Evolutionary conservation across 768 basidiomycete genomes (phyloP).

Genomic region (Pulveroboletus ravenelii): DNA sequence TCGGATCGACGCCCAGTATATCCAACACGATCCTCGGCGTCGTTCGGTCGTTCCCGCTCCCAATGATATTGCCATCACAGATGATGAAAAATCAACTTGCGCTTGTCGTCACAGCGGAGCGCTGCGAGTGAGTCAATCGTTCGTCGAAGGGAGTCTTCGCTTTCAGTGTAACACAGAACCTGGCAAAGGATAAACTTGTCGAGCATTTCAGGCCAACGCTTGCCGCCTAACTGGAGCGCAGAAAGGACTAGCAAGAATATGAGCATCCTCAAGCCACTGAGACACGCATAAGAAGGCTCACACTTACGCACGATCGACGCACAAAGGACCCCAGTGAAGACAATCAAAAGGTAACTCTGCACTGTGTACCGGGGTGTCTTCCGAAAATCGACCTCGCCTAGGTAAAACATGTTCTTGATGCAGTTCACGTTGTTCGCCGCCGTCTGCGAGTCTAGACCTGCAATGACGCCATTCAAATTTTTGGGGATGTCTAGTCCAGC

Average conservation of each 20-base stretch:
- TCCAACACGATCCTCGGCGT: constrained; percentile 92
- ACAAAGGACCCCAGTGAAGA: constrained; percentile 71
- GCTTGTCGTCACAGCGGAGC: constrained; percentile 91
- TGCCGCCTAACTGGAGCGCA: constrained; percentile 79
- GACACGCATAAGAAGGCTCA: constrained; percentile 37
- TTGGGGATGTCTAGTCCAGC: constrained; percentile 82
- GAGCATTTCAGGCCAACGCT: constrained; percentile 79
- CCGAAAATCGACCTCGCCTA: constrained; percentile 76
- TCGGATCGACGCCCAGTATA: constrained; percentile 87
- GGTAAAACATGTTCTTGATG: constrained; percentile 74
- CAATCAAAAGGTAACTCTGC: constrained; percentile 79
- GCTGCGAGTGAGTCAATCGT: constrained; percentile 90
- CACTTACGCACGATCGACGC: constrained; percentile 80
- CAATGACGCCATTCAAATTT: constrained; percentile 54
- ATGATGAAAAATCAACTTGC: constrained; percentile 90
- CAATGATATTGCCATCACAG: constrained; percentile 95
- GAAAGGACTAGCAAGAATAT: constrained; percentile 63
- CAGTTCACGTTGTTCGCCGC: constrained; percentile 55
- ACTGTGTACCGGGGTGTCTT: constrained; percentile 72
- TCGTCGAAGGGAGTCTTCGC: constrained; percentile 86
- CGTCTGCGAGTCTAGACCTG: constrained; percentile 43
- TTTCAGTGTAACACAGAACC: constrained; percentile 94
- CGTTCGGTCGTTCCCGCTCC: constrained; percentile 87
- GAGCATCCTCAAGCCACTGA: neutral
- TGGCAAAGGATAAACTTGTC: constrained; percentile 95